Evolutionary conservation across 345 rosid species (phyloP).

Genomic region (Citrus trifoliata): DNA sequence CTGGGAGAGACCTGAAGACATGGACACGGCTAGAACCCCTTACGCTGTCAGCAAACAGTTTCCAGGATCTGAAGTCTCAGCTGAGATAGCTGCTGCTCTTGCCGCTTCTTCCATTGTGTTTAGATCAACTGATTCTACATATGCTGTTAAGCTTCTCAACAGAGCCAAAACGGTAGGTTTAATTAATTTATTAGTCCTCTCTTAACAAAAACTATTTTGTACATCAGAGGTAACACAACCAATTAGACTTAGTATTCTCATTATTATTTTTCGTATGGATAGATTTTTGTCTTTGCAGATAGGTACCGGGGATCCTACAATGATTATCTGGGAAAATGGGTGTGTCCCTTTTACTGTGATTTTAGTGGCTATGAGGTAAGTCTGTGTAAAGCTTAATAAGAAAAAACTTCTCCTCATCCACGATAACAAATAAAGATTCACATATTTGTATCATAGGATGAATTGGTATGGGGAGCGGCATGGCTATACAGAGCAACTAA

Average conservation of each 20-base stretch:
- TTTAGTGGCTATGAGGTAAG: conserved; percentile 67
- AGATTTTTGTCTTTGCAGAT: conserved; percentile 81
- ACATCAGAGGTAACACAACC: not conserved
- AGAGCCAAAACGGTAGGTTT: conserved; percentile 48
- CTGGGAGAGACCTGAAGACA: conserved; percentile 98
- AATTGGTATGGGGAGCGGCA: conserved; percentile 83
- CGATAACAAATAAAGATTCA: not conserved
- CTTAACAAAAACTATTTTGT: too few species aligned
- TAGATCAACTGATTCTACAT: conserved; percentile 33
- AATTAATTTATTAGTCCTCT: not conserved
- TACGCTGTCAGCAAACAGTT: conserved; percentile 45
- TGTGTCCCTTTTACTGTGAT: conserved; percentile 83
- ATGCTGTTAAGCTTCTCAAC: conserved; percentile 46
- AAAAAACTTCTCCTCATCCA: not conserved
- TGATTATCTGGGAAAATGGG: conserved; percentile 41
- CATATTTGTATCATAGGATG: conserved; percentile 45
- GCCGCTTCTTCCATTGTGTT: conserved; percentile 82
- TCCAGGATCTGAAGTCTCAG: conserved; percentile 87
- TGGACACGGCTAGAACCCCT: conserved; percentile 76
- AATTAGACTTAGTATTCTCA: not conserved
- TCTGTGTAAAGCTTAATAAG: not conserved
- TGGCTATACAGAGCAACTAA: conserved; percentile 80
- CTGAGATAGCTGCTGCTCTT: conserved; percentile 84
- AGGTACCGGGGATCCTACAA: conserved; percentile 68
- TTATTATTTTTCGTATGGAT: conserved; percentile 3